Evolutionary conservation across 1,284 basidiomycete species (phyloP).

Genomic region (Peniophora sp.): DNA sequence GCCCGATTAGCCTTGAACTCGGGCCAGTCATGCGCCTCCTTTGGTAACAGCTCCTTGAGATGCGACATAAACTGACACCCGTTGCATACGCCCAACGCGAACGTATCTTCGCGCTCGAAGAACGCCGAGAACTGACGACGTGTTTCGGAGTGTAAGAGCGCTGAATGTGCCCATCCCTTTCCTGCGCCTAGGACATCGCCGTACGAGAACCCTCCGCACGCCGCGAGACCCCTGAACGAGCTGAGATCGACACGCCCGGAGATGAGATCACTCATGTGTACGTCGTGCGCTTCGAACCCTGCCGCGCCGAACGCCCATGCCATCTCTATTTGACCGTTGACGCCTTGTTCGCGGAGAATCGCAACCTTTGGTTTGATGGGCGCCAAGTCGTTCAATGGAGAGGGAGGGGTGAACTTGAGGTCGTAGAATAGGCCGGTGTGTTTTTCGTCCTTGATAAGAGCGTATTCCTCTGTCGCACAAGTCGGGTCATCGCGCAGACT

Average conservation of each 20-base stretch:
- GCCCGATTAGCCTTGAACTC: conserved; percentile 85
- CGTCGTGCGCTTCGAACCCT: conserved; percentile 91
- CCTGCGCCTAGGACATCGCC: conserved; percentile 98
- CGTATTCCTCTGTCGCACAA: conserved; percentile 78
- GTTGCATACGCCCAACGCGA: conserved; percentile 94
- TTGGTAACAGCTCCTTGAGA: conserved; percentile 78
- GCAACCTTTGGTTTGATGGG: conserved; percentile 79
- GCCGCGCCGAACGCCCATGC: conserved; percentile 93
- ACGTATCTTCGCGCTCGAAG: conserved; percentile 77
- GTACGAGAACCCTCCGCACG: conserved; percentile 98
- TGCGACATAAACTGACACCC: conserved; percentile 96
- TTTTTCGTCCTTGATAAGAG: conserved; percentile 59
- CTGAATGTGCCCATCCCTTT: conserved; percentile 95
- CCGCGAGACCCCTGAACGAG: conserved; percentile 82
- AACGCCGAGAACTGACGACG: conserved; percentile 74
- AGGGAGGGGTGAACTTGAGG: conserved; percentile 47
- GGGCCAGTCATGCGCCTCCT: conserved; percentile 80
- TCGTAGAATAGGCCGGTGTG: conserved; percentile 74
- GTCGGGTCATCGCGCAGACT: conserved; percentile 78
- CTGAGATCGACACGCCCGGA: conserved; percentile 56
- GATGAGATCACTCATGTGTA: conserved; percentile 98
- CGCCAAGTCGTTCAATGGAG: conserved; percentile 20
- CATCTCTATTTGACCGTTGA: conserved; percentile 99
- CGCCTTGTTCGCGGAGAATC: conserved; percentile 95
- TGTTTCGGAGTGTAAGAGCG: conserved; percentile 73